Evolutionary conservation across 148 eudicot genomes (phyloP).

Genomic region (Simmondsia chinensis): DNA sequence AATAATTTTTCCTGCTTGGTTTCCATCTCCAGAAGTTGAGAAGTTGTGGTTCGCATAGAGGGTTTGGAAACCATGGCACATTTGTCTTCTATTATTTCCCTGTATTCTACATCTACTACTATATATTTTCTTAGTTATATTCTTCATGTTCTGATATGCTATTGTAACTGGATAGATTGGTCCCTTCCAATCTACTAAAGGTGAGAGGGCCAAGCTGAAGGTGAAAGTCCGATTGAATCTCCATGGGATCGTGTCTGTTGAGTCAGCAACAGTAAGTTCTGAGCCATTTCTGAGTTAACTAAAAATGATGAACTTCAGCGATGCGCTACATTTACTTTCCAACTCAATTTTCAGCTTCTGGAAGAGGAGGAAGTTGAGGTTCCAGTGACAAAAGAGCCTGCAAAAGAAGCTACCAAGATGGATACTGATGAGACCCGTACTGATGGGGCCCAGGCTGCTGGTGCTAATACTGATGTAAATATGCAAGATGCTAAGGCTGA

Average conservation of each 20-base stretch:
- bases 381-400: conserved; percentile 55
- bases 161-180: conserved; percentile 55
- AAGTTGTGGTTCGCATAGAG: too few species aligned
- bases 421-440: conserved; percentile 52
- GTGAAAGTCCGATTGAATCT: conserved; percentile 69
- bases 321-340: neutral
- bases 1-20: too few species aligned
- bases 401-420: conserved; percentile 53
- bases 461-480: conserved; percentile 51
- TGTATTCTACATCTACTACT: neutral
- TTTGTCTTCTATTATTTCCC: neutral
- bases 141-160: neutral
- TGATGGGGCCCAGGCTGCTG: conserved; percentile 22
- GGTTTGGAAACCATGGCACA: too few species aligned
- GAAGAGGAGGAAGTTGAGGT: conserved; percentile 89
- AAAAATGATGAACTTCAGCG: too few species aligned
- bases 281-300: neutral
- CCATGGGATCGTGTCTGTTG: conserved; percentile 77
- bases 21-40: too few species aligned
- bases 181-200: conserved; percentile 59
- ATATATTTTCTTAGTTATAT: neutral
- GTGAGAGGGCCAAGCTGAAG: conserved; percentile 73
- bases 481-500: conserved; percentile 74
- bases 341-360: conserved; percentile 39
- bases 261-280: conserved; percentile 77